Base-by-base conservation (phyloP, 768 basidiomycete genomes). In the Tylopilus felleus region DNA sequence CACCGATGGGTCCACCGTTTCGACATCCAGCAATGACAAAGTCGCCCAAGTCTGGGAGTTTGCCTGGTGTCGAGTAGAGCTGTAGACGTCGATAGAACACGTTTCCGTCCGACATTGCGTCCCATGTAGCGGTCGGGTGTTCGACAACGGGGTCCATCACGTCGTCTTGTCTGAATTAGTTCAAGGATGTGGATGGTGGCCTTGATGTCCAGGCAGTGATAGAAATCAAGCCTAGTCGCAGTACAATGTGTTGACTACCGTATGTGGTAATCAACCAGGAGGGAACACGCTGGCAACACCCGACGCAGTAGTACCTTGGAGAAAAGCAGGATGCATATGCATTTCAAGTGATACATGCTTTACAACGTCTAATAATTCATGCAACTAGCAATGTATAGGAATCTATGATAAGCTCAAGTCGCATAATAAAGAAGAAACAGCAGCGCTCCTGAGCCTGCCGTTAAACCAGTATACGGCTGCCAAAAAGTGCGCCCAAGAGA, bases 1-100 rank as follows among this genome's bases (percentile, higher is more conserved):
- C 52, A 93, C 94, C 94, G 67, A 97, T 76, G 13, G 94, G 95
- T 16, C 95, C 96, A 33, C 93, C 93, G 70, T 90, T 83, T 40
- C 83, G 82, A 67, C 91, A 93, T 21, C 87, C 90, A 23, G 89
- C 85, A 35, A 93, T 72, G 50, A 90, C 74, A 67, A 88, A 91
- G 70, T 96, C 91, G 19, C 77, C 75, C 27, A 98, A 73, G 68
- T 90, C 82, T 4, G 86, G 86, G 6, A 92, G 74, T 63, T 88
- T 88, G 61, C 88, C 93, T 13, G 83, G 77, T 51, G 92, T 83
- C 1, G 87, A 82, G 67, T 98, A 98, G 22, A 93, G 76, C 57
- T 88, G 87, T 60, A 93, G 84, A 51, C 88, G 79, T 65, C 87
- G 76, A 66, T 98, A 98, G 75, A 97, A 98, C 29, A 87, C 89